Evolutionary conservation across 2,329 filamentous ascomycete genomes (phyloP), one percentile per base, ranked within the genome.

Genomic region (Westerdykella ornata): DNA sequence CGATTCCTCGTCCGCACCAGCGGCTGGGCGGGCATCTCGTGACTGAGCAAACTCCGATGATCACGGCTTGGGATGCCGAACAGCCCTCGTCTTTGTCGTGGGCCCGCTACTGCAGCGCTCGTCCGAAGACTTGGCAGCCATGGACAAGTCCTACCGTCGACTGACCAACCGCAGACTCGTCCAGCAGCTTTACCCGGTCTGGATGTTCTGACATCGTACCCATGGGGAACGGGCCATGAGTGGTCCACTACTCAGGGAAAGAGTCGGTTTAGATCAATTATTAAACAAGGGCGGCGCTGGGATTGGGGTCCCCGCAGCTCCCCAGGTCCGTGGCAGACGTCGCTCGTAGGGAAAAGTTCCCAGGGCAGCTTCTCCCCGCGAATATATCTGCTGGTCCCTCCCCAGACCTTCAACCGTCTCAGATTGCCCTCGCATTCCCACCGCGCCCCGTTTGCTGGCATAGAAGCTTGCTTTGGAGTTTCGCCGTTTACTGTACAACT

Each of bases 181-280:
- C 13, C 30, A 33, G 30, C n/a, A n/a, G 30, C 53, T 64, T 63
- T 60, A 63, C 53, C 62, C 59, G 59, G 56, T 51, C 44, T 59
- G 59, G 53, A 53, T 42, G 50, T 37, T n/a, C n/a, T n/a, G n/a
- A n/a, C n/a, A n/a, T n/a, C n/a, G 44, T 45, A 51, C 47, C 49
- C 49, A 57, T 53, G 58, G 54, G 41, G 53, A 51, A 57, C 52
- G 43, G 42, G 44, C 50, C 48, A 53, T 53, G 49, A 59, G 49
- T 59, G 56, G 52, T 42, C 52, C 50, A 47, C 44, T 54, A 47
- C 44, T 54, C 47, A 33, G n/a, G 4, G 55, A 49, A n/a, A n/a
- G 51, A 43, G 54, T 52, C 44, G 52, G 44, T 57, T 57, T 52
- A 51, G 45, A 38, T 52, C 54, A 59, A 62, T 59, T 58, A 62